A percentile compares a stretch with the other conserved stretches of the same genome.
Evolutionary conservation across 129 eudicot genomes (phyloP).

Genomic region (Arctium lappa): DNA sequence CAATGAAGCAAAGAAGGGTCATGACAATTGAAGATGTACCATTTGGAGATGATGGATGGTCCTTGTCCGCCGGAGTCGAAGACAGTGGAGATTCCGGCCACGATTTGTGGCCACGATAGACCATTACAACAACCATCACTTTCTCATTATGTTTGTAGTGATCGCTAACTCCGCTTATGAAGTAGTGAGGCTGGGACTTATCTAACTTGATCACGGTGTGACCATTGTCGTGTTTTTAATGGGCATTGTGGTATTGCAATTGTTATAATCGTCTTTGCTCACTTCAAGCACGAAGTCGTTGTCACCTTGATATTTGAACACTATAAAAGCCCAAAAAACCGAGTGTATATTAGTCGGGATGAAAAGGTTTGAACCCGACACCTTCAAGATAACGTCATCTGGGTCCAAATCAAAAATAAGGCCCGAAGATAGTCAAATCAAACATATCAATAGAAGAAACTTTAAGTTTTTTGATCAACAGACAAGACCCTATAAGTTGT

Average conservation of each 20-base stretch:
- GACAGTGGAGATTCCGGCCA: slow-evolving; percentile 26
- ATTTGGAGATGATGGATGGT: slow-evolving; percentile 36
- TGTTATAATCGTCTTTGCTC: slow-evolving; percentile 49
- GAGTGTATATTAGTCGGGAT: not conserved
- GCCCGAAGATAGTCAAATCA: not conserved
- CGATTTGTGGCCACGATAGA: slow-evolving; percentile 40
- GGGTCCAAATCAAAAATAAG: not conserved
- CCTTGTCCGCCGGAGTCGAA: slow-evolving; percentile 34
- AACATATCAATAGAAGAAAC: not conserved
- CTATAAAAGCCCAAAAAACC: slow-evolving; percentile 21
- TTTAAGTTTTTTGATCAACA: not conserved
- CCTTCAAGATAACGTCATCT: not conserved
- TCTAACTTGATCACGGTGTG: slow-evolving; percentile 27
- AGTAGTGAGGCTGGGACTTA: slow-evolving; percentile 38
- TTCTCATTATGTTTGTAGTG: slow-evolving; percentile 17
- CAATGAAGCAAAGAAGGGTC: slow-evolving; percentile 34
- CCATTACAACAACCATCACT: slow-evolving; percentile 34
- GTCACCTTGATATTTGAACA: slow-evolving; percentile 47
- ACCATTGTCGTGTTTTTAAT: slow-evolving; percentile 27
- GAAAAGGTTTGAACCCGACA: not conserved
- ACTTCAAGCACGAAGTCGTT: slow-evolving; percentile 68
- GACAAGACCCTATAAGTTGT: not conserved
- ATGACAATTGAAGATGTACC: slow-evolving; percentile 34
- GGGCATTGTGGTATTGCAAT: slow-evolving; percentile 43
- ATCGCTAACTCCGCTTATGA: slow-evolving; percentile 35